Evolutionary conservation across 1,284 basidiomycete genomes (phyloP).

Genomic region (Trichosporon coremiiforme): DNA sequence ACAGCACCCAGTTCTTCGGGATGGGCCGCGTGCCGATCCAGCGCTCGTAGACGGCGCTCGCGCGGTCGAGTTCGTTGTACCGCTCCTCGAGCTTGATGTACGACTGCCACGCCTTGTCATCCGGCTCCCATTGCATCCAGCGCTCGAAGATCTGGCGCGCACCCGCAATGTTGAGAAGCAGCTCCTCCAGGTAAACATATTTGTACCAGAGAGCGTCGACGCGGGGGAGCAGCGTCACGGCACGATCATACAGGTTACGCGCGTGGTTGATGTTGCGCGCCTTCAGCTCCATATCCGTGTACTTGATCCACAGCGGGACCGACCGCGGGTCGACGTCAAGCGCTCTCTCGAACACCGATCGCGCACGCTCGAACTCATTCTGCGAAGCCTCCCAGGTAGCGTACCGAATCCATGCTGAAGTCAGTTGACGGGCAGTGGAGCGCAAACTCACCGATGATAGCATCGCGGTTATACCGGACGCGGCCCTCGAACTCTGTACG

Average conservation of each 20-base stretch:
- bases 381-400: slow-evolving; percentile 82
- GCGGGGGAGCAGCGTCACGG: slow-evolving; percentile 91
- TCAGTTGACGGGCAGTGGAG: neutral
- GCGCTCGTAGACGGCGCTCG: slow-evolving; percentile 89
- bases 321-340: slow-evolving; percentile 90
- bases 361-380: slow-evolving; percentile 88
- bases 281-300: slow-evolving; percentile 98
- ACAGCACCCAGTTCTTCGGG: slow-evolving; percentile 94
- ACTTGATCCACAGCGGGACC: slow-evolving; percentile 89
- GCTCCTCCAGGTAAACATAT: slow-evolving; percentile 97
- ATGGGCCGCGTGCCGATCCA: slow-evolving; percentile 93
- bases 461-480: slow-evolving; percentile 76
- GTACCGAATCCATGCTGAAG: slow-evolving; percentile 63
- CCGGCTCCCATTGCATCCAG: slow-evolving; percentile 99
- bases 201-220: slow-evolving; percentile 95
- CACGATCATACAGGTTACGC: slow-evolving; percentile 94
- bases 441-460: slow-evolving; percentile 50
- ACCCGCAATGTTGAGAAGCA: slow-evolving; percentile 91
- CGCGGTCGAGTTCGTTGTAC: slow-evolving; percentile 88
- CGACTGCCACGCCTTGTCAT: slow-evolving; percentile 98
- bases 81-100: slow-evolving; percentile 97
- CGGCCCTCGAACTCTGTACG: slow-evolving; percentile 96
- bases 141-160: slow-evolving; percentile 97
- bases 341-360: slow-evolving; percentile 95
- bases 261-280: slow-evolving; percentile 95